A percentile compares a stretch with the other conserved stretches of the same genome.
phyloP scores from a whole-genome alignment of 306 rosid genomes.

The Senna siamea region DNA sequence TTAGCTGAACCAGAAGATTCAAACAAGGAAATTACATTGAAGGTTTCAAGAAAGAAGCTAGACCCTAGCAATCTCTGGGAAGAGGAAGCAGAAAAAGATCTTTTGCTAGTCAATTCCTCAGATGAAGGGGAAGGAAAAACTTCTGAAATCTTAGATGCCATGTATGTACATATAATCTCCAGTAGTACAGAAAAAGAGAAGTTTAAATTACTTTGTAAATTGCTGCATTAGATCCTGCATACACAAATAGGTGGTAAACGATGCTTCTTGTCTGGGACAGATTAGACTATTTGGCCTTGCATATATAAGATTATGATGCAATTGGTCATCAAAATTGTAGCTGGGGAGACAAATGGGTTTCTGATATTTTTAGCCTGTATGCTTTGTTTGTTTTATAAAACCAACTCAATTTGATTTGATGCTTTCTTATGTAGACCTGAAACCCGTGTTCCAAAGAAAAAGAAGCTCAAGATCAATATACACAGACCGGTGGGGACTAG shows the following conservation, averaged over 20 bases:
- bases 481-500: conserved; percentile 81
- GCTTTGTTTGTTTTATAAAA: conserved; percentile 8
- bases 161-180: conserved; percentile 49
- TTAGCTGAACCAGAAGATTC: conserved; percentile 50
- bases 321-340: conserved; percentile 24
- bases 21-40: conserved; percentile 41
- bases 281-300: conserved; percentile 10
- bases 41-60: conserved; percentile 50
- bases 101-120: conserved; percentile 40
- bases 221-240: conserved; percentile 16
- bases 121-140: conserved; percentile 44
- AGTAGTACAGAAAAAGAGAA: neutral
- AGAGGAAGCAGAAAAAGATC: conserved; percentile 52
- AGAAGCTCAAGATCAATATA: conserved; percentile 81
- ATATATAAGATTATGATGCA: conserved; percentile 6
- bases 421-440: conserved; percentile 51
- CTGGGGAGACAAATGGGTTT: neutral
- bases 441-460: conserved; percentile 71
- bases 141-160: conserved; percentile 47
- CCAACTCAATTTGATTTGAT: conserved; percentile 16
- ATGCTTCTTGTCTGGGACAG: conserved; percentile 10
- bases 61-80: conserved; percentile 48
- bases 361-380: conserved; percentile 4
- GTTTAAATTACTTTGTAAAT: neutral
- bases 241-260: conserved; percentile 1